Evolutionary conservation across 1,284 basidiomycete species (phyloP).

Genomic region (Irpex sp.): DNA sequence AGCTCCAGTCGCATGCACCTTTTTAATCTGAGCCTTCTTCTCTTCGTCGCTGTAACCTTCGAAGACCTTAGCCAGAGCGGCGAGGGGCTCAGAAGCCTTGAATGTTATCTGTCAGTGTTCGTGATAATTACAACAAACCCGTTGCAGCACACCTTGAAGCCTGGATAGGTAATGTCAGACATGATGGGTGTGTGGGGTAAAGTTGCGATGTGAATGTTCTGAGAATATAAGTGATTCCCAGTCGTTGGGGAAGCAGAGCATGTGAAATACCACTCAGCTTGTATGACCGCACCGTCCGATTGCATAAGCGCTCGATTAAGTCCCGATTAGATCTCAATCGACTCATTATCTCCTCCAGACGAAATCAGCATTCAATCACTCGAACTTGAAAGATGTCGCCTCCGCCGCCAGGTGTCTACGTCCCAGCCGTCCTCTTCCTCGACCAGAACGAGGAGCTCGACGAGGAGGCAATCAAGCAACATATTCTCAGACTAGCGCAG

Average conservation of each 20-base stretch:
- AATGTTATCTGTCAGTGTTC: background rate
- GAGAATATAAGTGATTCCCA: background rate
- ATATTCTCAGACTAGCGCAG: constrained; percentile 63
- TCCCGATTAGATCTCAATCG: background rate
- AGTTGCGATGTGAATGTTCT: too few species aligned
- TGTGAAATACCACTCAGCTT: background rate
- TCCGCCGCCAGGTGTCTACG: constrained; percentile 64
- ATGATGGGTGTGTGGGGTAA: constrained; percentile 14
- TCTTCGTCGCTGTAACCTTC: constrained; percentile 63
- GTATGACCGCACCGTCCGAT: background rate
- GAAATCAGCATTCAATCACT: background rate
- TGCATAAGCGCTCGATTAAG: background rate
- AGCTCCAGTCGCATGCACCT: constrained; percentile 42
- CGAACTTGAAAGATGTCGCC: constrained; percentile 14
- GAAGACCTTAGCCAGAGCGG: constrained; percentile 60
- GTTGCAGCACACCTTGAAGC: constrained; percentile 27
- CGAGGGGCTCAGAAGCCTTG: constrained; percentile 64
- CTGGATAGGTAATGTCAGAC: constrained; percentile 33
- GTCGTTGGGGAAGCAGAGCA: background rate
- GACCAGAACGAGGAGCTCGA: constrained; percentile 63
- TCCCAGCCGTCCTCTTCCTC: constrained; percentile 71
- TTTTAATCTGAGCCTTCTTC: constrained; percentile 80
- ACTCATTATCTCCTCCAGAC: background rate
- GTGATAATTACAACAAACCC: background rate
- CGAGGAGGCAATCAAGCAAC: constrained; percentile 49